Conservation (phyloP, 805 yeast species). For the Limtongia smithiae region DNA sequence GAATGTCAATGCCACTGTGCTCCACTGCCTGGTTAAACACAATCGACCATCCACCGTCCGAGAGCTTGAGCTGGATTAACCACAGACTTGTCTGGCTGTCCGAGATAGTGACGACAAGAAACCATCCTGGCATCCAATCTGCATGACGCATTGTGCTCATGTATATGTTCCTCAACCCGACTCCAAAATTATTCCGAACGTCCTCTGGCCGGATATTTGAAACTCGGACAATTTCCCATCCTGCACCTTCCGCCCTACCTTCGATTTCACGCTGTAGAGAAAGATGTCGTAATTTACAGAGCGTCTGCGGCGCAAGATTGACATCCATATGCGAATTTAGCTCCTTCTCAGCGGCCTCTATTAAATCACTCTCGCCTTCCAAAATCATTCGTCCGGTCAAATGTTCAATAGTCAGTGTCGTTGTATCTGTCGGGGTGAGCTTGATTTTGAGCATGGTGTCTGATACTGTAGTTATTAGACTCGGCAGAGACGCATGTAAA, state of each 20-base stretch:
- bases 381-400: conserved; percentile 26
- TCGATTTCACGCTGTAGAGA: conserved; percentile 25
- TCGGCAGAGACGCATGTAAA: conserved; percentile 11
- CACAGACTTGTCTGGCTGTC: conserved; percentile 18
- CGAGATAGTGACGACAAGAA: conserved; percentile 18
- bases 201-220: conserved; percentile 26
- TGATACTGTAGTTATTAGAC: conserved; percentile 15
- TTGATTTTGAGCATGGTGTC: conserved; percentile 20
- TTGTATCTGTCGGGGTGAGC: conserved; percentile 21
- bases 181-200: conserved; percentile 22
- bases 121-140: conserved; percentile 28
- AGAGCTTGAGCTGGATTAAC: conserved; percentile 20
- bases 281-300: conserved; percentile 21
- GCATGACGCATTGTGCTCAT: conserved; percentile 16
- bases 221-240: conserved; percentile 27
- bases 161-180: conserved; percentile 17
- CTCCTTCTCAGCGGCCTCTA: conserved; percentile 20
- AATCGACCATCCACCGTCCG: conserved; percentile 28
- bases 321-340: conserved; percentile 21
- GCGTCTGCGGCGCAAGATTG: conserved; percentile 11
- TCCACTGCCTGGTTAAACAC: conserved; percentile 20
- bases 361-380: conserved; percentile 17
- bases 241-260: conserved; percentile 7
- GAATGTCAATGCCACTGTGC: conserved; percentile 9
- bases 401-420: conserved; percentile 24